Evolutionary conservation across 495 filamentous ascomycete genomes (phyloP).

Genomic region (Penicillium flavigenum): DNA sequence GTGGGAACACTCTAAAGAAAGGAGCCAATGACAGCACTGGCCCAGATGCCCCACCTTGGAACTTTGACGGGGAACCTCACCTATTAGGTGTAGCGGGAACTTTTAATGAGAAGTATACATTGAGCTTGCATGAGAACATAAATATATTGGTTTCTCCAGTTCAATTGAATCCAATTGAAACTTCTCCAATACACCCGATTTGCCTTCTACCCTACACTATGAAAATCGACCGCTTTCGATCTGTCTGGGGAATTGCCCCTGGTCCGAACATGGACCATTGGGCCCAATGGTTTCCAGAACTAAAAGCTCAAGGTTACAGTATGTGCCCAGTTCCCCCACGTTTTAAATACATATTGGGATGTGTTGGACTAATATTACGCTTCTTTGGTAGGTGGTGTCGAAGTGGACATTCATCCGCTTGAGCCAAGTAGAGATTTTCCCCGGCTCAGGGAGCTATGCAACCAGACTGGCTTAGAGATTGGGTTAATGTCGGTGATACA

Average conservation of each 20-base stretch:
- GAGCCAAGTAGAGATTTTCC: slow-evolving; percentile 15
- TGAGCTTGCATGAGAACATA: slow-evolving; percentile 2
- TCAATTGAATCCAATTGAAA: neutral
- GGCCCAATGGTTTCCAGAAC: slow-evolving; percentile 20
- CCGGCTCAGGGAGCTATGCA: slow-evolving; percentile 20
- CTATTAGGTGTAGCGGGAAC: neutral
- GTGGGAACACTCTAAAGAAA: neutral
- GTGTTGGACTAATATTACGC: too few species aligned
- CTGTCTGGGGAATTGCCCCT: slow-evolving; percentile 25
- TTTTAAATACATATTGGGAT: neutral
- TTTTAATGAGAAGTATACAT: neutral
- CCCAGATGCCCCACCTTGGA: neutral
- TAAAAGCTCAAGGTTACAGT: slow-evolving; percentile 33
- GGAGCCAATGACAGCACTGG: neutral
- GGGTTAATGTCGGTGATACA: slow-evolving; percentile 19
- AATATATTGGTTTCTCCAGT: slow-evolving; percentile 4
- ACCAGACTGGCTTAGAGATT: slow-evolving; percentile 26
- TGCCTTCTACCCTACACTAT: neutral
- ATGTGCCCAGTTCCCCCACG: neutral
- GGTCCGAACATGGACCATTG: slow-evolving; percentile 23
- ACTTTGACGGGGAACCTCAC: slow-evolving; percentile 17
- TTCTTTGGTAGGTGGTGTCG: slow-evolving; percentile 20
- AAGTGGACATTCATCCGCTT: slow-evolving; percentile 24
- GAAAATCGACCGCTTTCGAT: slow-evolving; percentile 23
- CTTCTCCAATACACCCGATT: neutral